These are phyloP conservation scores for Pseudogymnoascus sp. DNA, from an alignment of 2,329 filamentous ascomycete species.

Conservation along the genomic window DNA sequence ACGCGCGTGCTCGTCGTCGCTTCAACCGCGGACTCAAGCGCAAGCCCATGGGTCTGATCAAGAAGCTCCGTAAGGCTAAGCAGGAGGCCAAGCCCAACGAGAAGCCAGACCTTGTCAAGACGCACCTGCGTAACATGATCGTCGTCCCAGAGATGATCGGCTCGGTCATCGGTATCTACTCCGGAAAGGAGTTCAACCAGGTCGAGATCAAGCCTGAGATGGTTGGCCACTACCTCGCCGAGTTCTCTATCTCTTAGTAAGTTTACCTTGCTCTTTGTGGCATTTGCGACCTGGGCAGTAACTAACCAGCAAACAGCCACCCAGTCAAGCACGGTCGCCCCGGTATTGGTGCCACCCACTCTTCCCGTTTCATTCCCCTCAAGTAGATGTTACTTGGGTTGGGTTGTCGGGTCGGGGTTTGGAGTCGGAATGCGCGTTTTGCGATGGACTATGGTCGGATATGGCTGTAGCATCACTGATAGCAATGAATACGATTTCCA, in stretches of 20 bases:
- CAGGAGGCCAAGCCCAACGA: slow-evolving; percentile 98
- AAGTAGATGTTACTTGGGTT: slow-evolving; percentile 59
- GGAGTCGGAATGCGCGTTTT: slow-evolving; percentile 7
- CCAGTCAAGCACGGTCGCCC: slow-evolving; percentile 99
- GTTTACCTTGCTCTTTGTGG: slow-evolving; percentile 34
- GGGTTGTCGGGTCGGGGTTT: background rate
- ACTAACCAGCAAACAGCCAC: slow-evolving; percentile 64
- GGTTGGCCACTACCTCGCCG: slow-evolving; percentile 98
- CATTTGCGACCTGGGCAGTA: background rate
- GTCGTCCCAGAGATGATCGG: slow-evolving; percentile 99
- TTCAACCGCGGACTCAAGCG: slow-evolving; percentile 99
- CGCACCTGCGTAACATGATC: slow-evolving; percentile 99
- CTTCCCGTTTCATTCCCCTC: slow-evolving; percentile 99
- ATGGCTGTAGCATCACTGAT: slow-evolving; percentile 10
- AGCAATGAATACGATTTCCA: slow-evolving; percentile 8
- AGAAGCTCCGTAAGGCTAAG: slow-evolving; percentile 99
- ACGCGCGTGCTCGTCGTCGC: slow-evolving; percentile 94
- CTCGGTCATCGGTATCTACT: slow-evolving; percentile 97
- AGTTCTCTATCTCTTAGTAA: slow-evolving; percentile 99
- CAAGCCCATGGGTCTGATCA: slow-evolving; percentile 99
- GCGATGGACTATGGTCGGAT: slow-evolving; percentile 9
- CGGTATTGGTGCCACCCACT: slow-evolving; percentile 99
- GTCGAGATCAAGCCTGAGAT: slow-evolving; percentile 99
- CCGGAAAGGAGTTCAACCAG: slow-evolving; percentile 99
- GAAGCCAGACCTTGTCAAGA: slow-evolving; percentile 99